Percentiles rank a stretch among this genome's conserved stretches.
phyloP scores from a whole-genome alignment of 306 rosid genomes.

The Rosa lucieae region DNA sequence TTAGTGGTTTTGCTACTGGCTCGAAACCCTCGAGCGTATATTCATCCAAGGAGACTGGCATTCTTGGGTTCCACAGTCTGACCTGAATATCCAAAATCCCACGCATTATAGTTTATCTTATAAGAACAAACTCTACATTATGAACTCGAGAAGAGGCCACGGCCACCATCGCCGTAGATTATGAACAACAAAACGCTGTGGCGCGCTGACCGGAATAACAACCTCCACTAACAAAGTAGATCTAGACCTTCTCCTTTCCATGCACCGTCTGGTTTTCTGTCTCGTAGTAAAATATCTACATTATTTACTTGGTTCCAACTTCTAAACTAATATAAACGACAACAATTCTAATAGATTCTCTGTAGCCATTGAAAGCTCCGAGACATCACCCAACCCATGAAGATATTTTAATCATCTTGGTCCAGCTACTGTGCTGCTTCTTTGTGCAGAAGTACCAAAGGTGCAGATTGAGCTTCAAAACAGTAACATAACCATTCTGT shows the following conservation, averaged over 20 bases:
- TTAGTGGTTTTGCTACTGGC: neutral
- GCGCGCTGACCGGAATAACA: neutral
- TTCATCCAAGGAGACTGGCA: neutral
- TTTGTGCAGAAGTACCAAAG: neutral
- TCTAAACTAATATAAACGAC: slow-evolving; percentile 16
- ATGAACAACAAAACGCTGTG: neutral
- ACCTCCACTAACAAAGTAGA: neutral
- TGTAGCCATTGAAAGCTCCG: neutral
- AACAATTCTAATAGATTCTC: slow-evolving; percentile 16
- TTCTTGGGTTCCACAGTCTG: neutral
- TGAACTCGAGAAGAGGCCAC: neutral
- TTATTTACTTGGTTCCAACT: neutral
- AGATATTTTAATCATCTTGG: neutral
- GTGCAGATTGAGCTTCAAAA: neutral
- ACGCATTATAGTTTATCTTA: neutral
- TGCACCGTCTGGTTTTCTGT: slow-evolving; percentile 1
- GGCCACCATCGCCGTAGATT: neutral
- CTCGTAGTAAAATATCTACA: neutral
- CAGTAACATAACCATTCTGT: neutral
- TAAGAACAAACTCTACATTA: neutral
- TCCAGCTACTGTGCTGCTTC: neutral
- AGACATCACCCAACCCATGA: neutral
- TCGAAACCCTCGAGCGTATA: neutral
- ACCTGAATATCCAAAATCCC: neutral
- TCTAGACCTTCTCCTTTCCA: neutral